Percentiles rank a stretch among this genome's conserved stretches.
phyloP scores from a whole-genome alignment of 2,329 filamentous ascomycete species.

The Dothideomycetes sp. region DNA sequence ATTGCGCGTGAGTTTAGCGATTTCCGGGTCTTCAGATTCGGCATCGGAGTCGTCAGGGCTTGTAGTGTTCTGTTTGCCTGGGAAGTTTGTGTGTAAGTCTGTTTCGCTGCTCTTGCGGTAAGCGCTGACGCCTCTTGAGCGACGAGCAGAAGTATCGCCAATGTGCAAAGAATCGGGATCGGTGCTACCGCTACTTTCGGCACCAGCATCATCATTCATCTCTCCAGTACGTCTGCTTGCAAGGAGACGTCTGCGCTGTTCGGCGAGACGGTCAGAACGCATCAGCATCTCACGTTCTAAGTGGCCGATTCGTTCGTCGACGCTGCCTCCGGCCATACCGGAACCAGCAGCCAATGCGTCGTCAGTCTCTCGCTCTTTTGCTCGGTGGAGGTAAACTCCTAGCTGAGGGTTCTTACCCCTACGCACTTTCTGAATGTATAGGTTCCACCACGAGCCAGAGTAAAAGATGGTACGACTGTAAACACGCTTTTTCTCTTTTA shows the following conservation, averaged over 20 bases:
- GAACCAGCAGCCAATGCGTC: constrained; percentile 30
- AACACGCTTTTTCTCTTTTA: constrained; percentile 51
- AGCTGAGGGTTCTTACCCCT: constrained; percentile 48
- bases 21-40: constrained; percentile 13
- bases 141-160: constrained; percentile 8
- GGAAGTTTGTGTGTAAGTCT: constrained; percentile 15
- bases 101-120: constrained; percentile 22
- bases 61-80: constrained; percentile 9
- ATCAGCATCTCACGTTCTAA: constrained; percentile 45
- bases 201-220: constrained; percentile 10
- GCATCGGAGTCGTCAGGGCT: constrained; percentile 20
- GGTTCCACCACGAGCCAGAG: constrained; percentile 50
- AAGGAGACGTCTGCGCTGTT: constrained; percentile 19
- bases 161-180: constrained; percentile 33
- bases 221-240: constrained; percentile 2
- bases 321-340: constrained; percentile 33
- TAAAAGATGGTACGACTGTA: constrained; percentile 53
- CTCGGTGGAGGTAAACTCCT: constrained; percentile 51
- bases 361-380: constrained; percentile 45
- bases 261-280: constrained; percentile 27
- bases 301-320: constrained; percentile 46
- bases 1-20: constrained; percentile 18
- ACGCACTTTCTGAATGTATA: constrained; percentile 53
- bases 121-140: constrained; percentile 22
- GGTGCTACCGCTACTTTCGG: constrained; percentile 35